Evolutionary conservation across 106 monocot species (phyloP).

Genomic region (Platanthera guangdongensis): DNA sequence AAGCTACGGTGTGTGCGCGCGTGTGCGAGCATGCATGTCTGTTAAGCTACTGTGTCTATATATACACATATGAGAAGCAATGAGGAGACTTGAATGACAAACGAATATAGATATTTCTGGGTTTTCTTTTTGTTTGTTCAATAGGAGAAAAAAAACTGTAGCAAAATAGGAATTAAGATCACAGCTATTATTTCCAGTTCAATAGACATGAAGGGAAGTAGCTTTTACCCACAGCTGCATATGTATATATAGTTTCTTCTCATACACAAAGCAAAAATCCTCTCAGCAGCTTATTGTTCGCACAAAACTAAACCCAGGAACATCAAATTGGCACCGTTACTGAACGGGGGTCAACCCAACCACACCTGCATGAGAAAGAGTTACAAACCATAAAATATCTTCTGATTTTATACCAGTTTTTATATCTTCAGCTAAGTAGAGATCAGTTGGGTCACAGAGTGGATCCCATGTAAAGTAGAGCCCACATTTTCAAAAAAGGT

Average conservation of each 20-base stretch:
- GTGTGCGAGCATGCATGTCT: no score
- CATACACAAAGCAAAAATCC: not conserved
- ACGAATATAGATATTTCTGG: no score
- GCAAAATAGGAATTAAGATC: not conserved
- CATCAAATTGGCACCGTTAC: not conserved
- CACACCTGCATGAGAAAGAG: slow-evolving; percentile 6
- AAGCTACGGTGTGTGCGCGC: no score
- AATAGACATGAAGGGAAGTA: not conserved
- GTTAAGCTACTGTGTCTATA: no score
- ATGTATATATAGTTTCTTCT: not conserved
- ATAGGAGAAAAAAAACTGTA: no score
- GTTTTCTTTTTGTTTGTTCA: no score
- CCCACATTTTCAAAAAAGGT: no score
- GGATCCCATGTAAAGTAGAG: no score
- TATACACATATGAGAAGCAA: no score
- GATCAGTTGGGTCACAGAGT: no score
- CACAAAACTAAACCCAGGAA: not conserved
- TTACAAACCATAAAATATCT: not conserved
- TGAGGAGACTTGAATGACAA: no score
- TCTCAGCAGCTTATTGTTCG: not conserved
- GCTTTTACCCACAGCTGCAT: not conserved
- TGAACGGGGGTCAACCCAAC: not conserved
- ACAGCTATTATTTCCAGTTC: not conserved
- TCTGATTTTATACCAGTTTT: not conserved
- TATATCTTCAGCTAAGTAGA: not conserved